Evolutionary conservation across 225 moss, liverwort and hornwort genomes (phyloP), one percentile per base, ranked within the genome.

Genomic region (Marchantia paleacea): DNA sequence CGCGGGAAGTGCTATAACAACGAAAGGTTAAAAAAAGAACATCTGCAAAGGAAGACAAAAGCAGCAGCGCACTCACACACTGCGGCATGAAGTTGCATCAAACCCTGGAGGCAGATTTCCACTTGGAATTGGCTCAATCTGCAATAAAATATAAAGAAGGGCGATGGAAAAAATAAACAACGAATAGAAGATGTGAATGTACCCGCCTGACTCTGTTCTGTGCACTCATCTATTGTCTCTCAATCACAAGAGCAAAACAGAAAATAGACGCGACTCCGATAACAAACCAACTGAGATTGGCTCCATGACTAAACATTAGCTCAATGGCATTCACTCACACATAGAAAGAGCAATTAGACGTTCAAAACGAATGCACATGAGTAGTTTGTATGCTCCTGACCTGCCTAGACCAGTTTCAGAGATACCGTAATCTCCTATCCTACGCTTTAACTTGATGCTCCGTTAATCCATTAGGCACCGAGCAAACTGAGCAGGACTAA

Each of bases 41-140:
- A 83, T 86, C 86, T 85, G 89, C 86, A 87, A 89, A 85, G 83
- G 86, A 82, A 80, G 80, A 88, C 77, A 84, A 86, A 85, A 91
- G 83, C 83, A 92, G 83, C 88, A 87, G 58, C 88, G 81, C 78
- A 92, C 94, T 97, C 87, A 97, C 96, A 97, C 94, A 92, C 96
- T 97, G 88, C 96, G 96, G 89, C 96, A 97, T 89, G 94, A 94
- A 91, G 92, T 94, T 89, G 96, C 93, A 97, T 97, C 96, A 81
- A 97, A 97, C 85, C 96, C 94, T 81, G 96, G 96, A 84, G 96
- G 96, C 85, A 97, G 89, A 89, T 97, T 97, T 85, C 96, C 96
- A 89, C 96, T 94, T 87, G 96, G 94, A 91, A 94, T 93, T 87
- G 96, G 96, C 89, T 97, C 96, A 92, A 97, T 94, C 96, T 97